Conservation (phyloP, 768 basidiomycete species). For the Tylopilus cervinicoccineus region DNA sequence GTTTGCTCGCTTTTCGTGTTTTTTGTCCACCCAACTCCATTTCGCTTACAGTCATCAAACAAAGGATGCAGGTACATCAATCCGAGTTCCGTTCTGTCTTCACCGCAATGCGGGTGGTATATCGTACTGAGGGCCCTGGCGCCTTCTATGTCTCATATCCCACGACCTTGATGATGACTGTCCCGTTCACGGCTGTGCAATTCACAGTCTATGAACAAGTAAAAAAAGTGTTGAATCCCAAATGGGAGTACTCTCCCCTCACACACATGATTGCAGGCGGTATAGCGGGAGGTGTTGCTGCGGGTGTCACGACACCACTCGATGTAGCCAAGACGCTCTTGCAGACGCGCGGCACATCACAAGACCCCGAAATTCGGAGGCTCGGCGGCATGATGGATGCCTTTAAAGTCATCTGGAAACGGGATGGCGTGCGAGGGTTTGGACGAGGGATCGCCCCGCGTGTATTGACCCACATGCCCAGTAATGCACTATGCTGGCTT, state of each 20-base stretch:
- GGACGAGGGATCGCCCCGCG: constrained; percentile 85
- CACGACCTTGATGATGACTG: constrained; percentile 92
- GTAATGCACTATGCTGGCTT: constrained; percentile 95
- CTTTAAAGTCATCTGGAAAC: constrained; percentile 78
- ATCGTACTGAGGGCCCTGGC: constrained; percentile 74
- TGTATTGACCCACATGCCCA: constrained; percentile 93
- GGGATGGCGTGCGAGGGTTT: constrained; percentile 86
- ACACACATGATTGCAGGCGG: constrained; percentile 93
- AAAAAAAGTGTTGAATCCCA: constrained; percentile 82
- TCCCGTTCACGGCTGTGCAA: constrained; percentile 98
- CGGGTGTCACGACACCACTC: constrained; percentile 92
- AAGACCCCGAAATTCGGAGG: constrained; percentile 78
- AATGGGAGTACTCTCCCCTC: constrained; percentile 83
- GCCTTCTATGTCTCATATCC: constrained; percentile 99
- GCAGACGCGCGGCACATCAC: constrained; percentile 91
- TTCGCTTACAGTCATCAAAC: constrained; percentile 84
- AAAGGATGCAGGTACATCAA: constrained; percentile 97
- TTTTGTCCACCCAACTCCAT: constrained; percentile 11
- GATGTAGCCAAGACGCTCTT: constrained; percentile 98
- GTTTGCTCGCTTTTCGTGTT: neutral
- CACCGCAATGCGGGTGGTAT: constrained; percentile 82
- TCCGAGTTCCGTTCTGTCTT: constrained; percentile 87
- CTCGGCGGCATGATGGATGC: constrained; percentile 86
- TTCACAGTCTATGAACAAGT: constrained; percentile 95
- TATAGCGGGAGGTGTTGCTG: constrained; percentile 89